Percentiles rank a stretch among this genome's conserved stretches.
These are phyloP conservation scores for Colletotrichum orchidophilum DNA, from an alignment of 2,329 filamentous ascomycete genomes.

Conservation along the genomic window DNA sequence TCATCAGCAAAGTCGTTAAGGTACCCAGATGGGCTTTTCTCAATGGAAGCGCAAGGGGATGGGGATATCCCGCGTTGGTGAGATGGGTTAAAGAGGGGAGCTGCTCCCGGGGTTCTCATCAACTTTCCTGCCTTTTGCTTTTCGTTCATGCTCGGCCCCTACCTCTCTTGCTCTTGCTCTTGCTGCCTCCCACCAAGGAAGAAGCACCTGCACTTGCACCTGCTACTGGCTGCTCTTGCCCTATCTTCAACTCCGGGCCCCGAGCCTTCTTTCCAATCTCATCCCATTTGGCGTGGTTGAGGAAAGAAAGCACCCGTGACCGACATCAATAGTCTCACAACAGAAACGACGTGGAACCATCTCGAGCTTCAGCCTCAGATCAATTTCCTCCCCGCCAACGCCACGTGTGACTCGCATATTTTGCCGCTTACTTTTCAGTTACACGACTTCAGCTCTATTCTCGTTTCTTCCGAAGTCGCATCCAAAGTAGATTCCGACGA, in stretches of 20 bases:
- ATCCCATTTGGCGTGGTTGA: neutral
- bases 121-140: neutral
- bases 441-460: slow-evolving; percentile 2
- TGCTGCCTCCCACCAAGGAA: neutral
- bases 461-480: neutral
- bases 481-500: neutral
- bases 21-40: neutral
- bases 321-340: neutral
- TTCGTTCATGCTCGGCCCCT: neutral
- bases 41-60: neutral
- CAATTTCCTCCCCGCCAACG: neutral
- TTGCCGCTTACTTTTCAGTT: neutral
- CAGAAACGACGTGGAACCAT: neutral
- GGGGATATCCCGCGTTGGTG: neutral
- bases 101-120: neutral
- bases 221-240: neutral
- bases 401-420: neutral
- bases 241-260: neutral
- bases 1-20: neutral
- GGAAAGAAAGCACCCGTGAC: neutral
- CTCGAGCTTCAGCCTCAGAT: neutral
- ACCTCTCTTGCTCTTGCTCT: slow-evolving; percentile 8
- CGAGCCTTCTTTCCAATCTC: neutral
- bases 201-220: neutral
- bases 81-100: slow-evolving; percentile 18